Evolutionary conservation across 2,329 filamentous ascomycete species (phyloP), one percentile per base, ranked within the genome.

Genomic region (Epichloe baconii): DNA sequence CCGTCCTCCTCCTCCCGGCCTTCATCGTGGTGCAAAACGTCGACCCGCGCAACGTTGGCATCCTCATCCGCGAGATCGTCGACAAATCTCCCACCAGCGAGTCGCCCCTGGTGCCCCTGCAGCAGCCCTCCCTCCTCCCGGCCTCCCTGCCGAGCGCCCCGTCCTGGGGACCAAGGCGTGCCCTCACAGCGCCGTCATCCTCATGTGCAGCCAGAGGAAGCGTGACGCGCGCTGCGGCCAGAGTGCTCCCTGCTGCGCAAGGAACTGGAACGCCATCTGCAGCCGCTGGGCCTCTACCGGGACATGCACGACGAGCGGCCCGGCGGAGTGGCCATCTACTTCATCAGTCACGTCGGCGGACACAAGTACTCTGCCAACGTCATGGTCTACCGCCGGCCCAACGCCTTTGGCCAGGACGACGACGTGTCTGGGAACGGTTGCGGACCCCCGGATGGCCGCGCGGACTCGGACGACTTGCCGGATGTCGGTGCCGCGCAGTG

Each of bases 351-450:
- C 63, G 89, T 96, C 3, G 93, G 93, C 31, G 93, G 93, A 0
- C 93, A 98, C 73, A 96, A 96, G 71, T 97, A 95, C 70, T 83
- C 84, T 45, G 93, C 93, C 31, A 98, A 98, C 61, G 81, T 97
- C 59, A 86, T 98, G 73, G 75, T 98, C 1, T 97, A 98, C 66
- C 79, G 93, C 10, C 76, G 77, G 50, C 73, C 71, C 6, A 72
- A 80, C 58, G 73, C 78, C 1, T 81, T 79, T 60, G 77, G 76
- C 0, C 58, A 77, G 42, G 77, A 80, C 52, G 69, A 69, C 3
- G 69, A 69, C 3, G 52, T 31, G 31, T 11, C 31, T 35, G 14
- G 49, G 23, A 8, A 26, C 23, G 23, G 7, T 2, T 58, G 64
- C 49, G 60, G 17, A 17, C 49, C 61, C 49, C 61, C 62, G 46